phyloP scores from a whole-genome alignment of 2,329 filamentous ascomycete species.

The Zymoseptoria brevis region DNA sequence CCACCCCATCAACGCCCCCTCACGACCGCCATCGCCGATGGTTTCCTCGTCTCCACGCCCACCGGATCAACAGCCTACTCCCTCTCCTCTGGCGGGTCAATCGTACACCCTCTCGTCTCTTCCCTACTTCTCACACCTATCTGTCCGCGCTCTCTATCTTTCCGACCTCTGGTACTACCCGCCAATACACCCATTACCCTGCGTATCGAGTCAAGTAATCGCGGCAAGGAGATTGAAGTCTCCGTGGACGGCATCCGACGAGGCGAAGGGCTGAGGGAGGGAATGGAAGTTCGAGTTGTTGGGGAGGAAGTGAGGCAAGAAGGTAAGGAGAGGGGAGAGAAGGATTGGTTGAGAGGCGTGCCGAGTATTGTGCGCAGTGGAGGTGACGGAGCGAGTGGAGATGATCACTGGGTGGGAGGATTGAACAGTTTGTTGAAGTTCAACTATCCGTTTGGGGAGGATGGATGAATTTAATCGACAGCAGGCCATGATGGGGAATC shows the following conservation, averaged over 20 bases:
- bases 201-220: slow-evolving; percentile 59
- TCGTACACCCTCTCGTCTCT: slow-evolving; percentile 87
- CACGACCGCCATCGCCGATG: slow-evolving; percentile 90
- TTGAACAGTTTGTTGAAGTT: slow-evolving; percentile 92
- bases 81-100: slow-evolving; percentile 83
- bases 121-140: slow-evolving; percentile 88
- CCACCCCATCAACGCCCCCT: slow-evolving; percentile 60
- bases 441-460: slow-evolving; percentile 88
- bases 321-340: slow-evolving; percentile 19
- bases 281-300: slow-evolving; percentile 73
- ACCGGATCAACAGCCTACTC: slow-evolving; percentile 95
- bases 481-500: no score
- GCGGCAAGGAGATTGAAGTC: slow-evolving; percentile 43
- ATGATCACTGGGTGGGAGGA: slow-evolving; percentile 95
- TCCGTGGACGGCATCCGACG: slow-evolving; percentile 43
- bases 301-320: slow-evolving; percentile 64
- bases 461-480: no score
- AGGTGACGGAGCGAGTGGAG: slow-evolving; percentile 40
- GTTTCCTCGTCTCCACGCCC: slow-evolving; percentile 87
- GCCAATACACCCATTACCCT: slow-evolving; percentile 77
- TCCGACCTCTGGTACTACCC: slow-evolving; percentile 82
- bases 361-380: slow-evolving; percentile 73
- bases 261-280: slow-evolving; percentile 35
- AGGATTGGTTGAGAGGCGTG: slow-evolving; percentile 66
- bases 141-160: slow-evolving; percentile 83